Evolutionary conservation across 2,329 filamentous ascomycete genomes (phyloP).

Genomic region (Cladorrhinum sp.): DNA sequence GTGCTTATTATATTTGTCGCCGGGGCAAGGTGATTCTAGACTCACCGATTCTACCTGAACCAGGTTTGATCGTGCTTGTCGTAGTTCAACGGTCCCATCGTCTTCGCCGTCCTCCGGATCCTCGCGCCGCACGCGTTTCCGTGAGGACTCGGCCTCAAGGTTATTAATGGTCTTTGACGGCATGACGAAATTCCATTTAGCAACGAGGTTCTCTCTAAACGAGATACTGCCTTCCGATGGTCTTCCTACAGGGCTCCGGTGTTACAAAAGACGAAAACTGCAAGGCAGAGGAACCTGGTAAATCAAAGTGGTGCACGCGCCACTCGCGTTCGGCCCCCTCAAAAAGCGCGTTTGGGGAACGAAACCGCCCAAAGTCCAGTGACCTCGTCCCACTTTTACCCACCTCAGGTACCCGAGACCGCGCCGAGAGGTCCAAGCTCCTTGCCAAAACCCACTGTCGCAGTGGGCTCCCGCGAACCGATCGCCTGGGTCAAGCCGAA

Average conservation of each 20-base stretch:
- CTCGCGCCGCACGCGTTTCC: slow-evolving; percentile 44
- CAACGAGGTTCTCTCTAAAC: neutral
- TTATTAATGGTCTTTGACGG: slow-evolving; percentile 29
- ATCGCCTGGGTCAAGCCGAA: neutral
- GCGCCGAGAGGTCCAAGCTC: neutral
- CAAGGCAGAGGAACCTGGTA: neutral
- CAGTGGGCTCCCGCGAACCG: neutral
- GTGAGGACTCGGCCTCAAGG: slow-evolving; percentile 24
- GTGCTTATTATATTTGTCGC: neutral
- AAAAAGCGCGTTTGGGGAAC: neutral
- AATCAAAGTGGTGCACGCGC: neutral
- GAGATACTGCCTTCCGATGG: neutral
- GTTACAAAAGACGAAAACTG: neutral
- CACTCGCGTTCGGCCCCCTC: neutral
- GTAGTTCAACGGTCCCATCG: slow-evolving; percentile 36
- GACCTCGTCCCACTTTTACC: neutral
- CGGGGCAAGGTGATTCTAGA: slow-evolving; percentile 4
- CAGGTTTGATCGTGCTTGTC: slow-evolving; percentile 40
- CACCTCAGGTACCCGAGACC: neutral
- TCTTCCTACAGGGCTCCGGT: too few relatives aligned
- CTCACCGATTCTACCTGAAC: slow-evolving; percentile 40
- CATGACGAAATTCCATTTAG: slow-evolving; percentile 25
- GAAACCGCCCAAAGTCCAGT: slow-evolving; percentile 5
- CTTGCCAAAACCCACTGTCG: slow-evolving; percentile 6
- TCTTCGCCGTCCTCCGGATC: slow-evolving; percentile 35